Percentiles rank a stretch among this genome's conserved stretches.
Evolutionary conservation across 192 early-diverging fungal species (phyloP).

Genomic region (Obelidium mucronatum): DNA sequence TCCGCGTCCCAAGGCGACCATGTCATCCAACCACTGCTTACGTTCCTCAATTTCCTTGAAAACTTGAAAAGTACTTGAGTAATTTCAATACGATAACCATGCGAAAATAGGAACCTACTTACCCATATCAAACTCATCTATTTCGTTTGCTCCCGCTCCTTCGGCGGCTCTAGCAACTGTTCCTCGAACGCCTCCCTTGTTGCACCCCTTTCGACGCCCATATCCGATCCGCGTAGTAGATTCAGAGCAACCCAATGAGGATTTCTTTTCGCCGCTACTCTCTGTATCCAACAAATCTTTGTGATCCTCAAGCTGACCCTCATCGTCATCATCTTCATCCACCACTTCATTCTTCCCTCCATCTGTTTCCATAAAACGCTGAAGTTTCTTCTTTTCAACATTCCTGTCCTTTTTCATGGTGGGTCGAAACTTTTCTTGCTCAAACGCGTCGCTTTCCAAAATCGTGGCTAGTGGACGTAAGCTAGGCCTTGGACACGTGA

Average conservation of each 20-base stretch:
- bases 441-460: slow-evolving; percentile 44
- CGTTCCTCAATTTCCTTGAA: slow-evolving; percentile 56
- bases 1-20: slow-evolving; percentile 55
- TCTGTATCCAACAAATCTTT: background rate
- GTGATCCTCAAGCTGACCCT: background rate
- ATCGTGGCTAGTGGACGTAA: slow-evolving; percentile 46
- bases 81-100: slow-evolving; percentile 21
- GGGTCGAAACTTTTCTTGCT: slow-evolving; percentile 46
- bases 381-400: background rate
- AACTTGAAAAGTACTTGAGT: slow-evolving; percentile 38
- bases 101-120: slow-evolving; percentile 9
- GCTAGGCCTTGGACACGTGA: background rate
- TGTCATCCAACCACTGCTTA: slow-evolving; percentile 60
- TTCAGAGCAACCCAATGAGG: no score
- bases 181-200: background rate
- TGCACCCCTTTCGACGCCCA: background rate
- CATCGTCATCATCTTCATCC: slow-evolving; percentile 5
- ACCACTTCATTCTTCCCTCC: background rate
- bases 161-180: slow-evolving; percentile 26
- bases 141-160: slow-evolving; percentile 28
- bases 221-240: background rate
- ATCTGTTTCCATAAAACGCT: background rate
- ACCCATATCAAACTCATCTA: slow-evolving; percentile 59
- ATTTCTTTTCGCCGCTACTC: no score
- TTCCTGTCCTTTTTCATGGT: slow-evolving; percentile 21